phyloP scores from a whole-genome alignment of 176 grass and related monocot species.

The Oryza coarctata region DNA sequence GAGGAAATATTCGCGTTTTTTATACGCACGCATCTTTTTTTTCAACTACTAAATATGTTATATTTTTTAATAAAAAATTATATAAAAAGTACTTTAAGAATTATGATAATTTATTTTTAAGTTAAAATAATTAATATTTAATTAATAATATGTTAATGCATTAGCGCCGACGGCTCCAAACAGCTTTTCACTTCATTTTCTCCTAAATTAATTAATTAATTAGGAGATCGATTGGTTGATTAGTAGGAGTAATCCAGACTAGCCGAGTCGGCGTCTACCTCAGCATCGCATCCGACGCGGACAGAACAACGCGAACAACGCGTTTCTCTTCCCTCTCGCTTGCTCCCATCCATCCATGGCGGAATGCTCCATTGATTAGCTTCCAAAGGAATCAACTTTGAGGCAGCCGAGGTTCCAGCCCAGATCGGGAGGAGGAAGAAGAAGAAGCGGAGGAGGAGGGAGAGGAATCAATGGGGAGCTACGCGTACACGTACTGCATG shows the following conservation, averaged over 20 bases:
- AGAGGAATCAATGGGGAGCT: slow-evolving; percentile 37
- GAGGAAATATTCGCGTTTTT: no score
- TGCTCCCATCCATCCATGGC: neutral
- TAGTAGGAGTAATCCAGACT: neutral
- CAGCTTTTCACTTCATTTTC: no score
- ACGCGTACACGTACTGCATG: slow-evolving; percentile 67
- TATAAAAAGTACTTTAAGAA: no score
- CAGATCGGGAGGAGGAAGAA: neutral
- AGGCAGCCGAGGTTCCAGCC: neutral
- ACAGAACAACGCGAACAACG: neutral
- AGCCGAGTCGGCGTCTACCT: neutral
- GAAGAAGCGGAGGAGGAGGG: neutral
- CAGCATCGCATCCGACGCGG: neutral
- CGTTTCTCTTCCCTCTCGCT: neutral
- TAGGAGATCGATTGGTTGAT: neutral
- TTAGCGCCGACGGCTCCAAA: no score
- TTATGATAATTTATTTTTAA: no score
- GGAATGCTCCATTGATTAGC: neutral
- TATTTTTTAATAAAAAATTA: no score
- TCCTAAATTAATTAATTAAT: no score
- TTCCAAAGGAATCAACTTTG: neutral
- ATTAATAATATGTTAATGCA: no score
- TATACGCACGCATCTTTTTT: no score
- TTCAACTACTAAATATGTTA: no score
- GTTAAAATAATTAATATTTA: no score